A percentile compares a stretch with the other conserved stretches of the same genome.
Evolutionary conservation across 768 basidiomycete genomes (phyloP).

Genomic region (Trametes gibbosa): DNA sequence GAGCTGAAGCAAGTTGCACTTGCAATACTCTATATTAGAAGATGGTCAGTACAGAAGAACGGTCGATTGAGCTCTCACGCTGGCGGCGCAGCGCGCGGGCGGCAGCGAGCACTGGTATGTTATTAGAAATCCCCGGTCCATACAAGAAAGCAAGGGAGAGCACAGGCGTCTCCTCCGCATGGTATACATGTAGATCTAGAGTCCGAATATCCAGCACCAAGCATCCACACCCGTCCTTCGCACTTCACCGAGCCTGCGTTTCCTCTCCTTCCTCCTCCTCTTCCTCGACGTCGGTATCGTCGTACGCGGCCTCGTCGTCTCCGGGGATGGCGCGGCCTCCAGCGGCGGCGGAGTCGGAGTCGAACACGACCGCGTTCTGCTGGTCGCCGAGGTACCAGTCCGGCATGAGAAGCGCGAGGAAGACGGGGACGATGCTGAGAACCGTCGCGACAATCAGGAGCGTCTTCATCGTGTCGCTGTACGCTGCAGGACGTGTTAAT

Average conservation of each 20-base stretch:
- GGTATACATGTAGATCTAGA: conserved; percentile 15
- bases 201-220: conserved; percentile 4
- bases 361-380: conserved; percentile 65
- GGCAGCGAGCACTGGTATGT: conserved; percentile 1
- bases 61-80: too few species aligned
- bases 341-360: conserved; percentile 1
- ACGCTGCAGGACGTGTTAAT: neutral
- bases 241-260: neutral
- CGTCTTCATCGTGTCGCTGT: conserved; percentile 19
- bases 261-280: neutral
- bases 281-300: neutral
- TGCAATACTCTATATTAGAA: too few species aligned
- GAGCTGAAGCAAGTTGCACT: too few species aligned
- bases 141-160: neutral
- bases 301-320: neutral
- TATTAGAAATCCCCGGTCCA: neutral
- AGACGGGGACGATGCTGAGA: conserved; percentile 11
- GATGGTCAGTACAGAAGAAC: too few species aligned
- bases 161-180: neutral
- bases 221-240: neutral
- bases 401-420: conserved; percentile 43
- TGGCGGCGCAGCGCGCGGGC: too few species aligned
- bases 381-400: conserved; percentile 66
- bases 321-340: neutral
- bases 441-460: conserved; percentile 15